Evolutionary conservation across 305 asterid genomes (phyloP).

Genomic region (Plantago lanceolata): DNA sequence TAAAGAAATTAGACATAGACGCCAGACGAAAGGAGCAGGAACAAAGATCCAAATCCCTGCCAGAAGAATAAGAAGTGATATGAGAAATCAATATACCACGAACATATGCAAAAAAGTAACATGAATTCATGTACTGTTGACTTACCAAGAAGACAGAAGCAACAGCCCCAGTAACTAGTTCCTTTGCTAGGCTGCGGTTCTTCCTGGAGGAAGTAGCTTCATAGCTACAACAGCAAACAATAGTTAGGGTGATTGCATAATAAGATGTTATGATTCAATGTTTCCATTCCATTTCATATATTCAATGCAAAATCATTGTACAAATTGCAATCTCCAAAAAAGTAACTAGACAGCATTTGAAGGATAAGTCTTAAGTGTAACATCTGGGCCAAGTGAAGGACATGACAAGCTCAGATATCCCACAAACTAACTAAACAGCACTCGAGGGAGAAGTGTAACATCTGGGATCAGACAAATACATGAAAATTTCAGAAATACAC

Average conservation of each 20-base stretch:
- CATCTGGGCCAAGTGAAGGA: no score
- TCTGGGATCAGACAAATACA: background rate
- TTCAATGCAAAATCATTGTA: background rate
- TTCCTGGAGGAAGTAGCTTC: slow-evolving; percentile 90
- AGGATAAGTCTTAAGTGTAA: no score
- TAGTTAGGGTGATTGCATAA: background rate
- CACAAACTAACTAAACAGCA: background rate
- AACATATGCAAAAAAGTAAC: background rate
- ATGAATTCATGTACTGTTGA: background rate
- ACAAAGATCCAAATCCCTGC: slow-evolving; percentile 95
- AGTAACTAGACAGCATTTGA: no score
- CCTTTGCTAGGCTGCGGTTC: slow-evolving; percentile 76
- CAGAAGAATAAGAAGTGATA: slow-evolving; percentile 18
- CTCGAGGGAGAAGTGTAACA: background rate
- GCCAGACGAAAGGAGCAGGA: slow-evolving; percentile 86
- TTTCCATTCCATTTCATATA: background rate
- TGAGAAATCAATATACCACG: slow-evolving; percentile 7
- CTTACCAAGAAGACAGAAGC: slow-evolving; percentile 90
- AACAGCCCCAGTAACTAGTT: slow-evolving; percentile 76
- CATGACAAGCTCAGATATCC: no score
- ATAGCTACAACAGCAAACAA: slow-evolving; percentile 41
- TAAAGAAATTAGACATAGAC: slow-evolving; percentile 61
- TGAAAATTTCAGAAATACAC: background rate
- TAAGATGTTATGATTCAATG: background rate
- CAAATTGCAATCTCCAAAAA: no score